These are phyloP conservation scores for Saccharomycopsis sp. DNA, from an alignment of 805 yeast genomes.

Conservation along the genomic window DNA sequence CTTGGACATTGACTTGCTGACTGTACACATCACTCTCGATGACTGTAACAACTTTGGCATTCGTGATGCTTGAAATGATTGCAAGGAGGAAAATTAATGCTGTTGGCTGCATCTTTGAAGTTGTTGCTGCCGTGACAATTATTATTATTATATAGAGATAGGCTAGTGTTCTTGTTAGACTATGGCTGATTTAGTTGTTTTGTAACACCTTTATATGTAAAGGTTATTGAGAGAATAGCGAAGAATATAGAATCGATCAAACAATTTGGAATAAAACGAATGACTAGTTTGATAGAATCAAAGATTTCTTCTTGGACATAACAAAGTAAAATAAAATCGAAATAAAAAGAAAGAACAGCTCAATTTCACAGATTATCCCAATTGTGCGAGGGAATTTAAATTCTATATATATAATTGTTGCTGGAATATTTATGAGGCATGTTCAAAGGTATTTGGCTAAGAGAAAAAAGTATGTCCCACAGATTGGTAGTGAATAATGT, in stretches of 20 bases:
- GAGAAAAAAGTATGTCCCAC: not conserved
- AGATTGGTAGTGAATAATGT: constrained; percentile 3
- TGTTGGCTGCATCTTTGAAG: not conserved
- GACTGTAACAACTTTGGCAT: constrained; percentile 18
- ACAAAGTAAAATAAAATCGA: no score
- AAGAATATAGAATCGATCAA: not conserved
- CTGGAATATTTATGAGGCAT: not conserved
- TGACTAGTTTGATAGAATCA: not conserved
- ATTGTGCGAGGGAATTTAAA: not conserved
- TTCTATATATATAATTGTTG: not conserved
- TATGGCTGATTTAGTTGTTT: not conserved
- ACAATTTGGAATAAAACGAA: constrained; percentile 1
- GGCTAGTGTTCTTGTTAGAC: not conserved
- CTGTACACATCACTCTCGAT: constrained; percentile 21
- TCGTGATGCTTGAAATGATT: constrained; percentile 4
- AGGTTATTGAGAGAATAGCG: not conserved
- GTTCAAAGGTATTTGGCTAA: not conserved
- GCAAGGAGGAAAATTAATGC: not conserved
- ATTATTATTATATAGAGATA: not conserved
- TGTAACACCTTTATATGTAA: not conserved
- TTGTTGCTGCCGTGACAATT: not conserved
- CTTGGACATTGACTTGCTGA: constrained; percentile 29
- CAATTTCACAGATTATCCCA: not conserved
- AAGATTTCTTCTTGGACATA: not conserved
- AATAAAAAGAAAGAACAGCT: not conserved